Conservation (phyloP, 768 basidiomycete species). For the Gloeophyllum trabeum region DNA sequence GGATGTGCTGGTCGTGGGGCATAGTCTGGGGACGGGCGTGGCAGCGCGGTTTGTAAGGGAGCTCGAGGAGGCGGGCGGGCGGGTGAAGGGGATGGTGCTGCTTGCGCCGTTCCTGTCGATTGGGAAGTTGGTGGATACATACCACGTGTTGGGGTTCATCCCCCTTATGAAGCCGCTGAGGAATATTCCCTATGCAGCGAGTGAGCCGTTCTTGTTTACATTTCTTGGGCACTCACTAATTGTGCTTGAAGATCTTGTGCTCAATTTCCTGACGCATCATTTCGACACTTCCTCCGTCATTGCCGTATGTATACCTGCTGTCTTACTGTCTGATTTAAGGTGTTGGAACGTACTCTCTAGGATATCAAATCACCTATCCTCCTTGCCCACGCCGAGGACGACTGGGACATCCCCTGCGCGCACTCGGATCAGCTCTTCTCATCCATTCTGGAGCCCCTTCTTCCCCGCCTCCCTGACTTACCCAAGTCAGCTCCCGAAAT, state of each 20-base stretch:
- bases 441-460: slow-evolving; percentile 47
- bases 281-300: slow-evolving; percentile 57
- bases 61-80: slow-evolving; percentile 27
- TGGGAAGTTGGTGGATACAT: slow-evolving; percentile 48
- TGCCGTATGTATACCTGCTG: slow-evolving; percentile 25
- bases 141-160: slow-evolving; percentile 50
- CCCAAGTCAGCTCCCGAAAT: slow-evolving; percentile 15
- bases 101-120: slow-evolving; percentile 27
- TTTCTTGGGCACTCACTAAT: slow-evolving; percentile 3
- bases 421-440: slow-evolving; percentile 66
- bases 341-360: slow-evolving; percentile 28
- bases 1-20: slow-evolving; percentile 68
- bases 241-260: slow-evolving; percentile 33
- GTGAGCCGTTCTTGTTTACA: slow-evolving; percentile 35
- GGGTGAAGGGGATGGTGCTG: slow-evolving; percentile 27
- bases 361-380: slow-evolving; percentile 57
- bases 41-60: slow-evolving; percentile 27
- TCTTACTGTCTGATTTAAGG: background rate
- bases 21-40: slow-evolving; percentile 86
- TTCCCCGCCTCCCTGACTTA: slow-evolving; percentile 37
- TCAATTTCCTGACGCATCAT: slow-evolving; percentile 38
- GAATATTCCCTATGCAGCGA: slow-evolving; percentile 44
- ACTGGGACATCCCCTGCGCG: slow-evolving; percentile 58
- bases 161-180: slow-evolving; percentile 66
- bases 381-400: slow-evolving; percentile 66